Conservation (phyloP, 805 yeast species). For the Saccharomycopsis sp. region DNA sequence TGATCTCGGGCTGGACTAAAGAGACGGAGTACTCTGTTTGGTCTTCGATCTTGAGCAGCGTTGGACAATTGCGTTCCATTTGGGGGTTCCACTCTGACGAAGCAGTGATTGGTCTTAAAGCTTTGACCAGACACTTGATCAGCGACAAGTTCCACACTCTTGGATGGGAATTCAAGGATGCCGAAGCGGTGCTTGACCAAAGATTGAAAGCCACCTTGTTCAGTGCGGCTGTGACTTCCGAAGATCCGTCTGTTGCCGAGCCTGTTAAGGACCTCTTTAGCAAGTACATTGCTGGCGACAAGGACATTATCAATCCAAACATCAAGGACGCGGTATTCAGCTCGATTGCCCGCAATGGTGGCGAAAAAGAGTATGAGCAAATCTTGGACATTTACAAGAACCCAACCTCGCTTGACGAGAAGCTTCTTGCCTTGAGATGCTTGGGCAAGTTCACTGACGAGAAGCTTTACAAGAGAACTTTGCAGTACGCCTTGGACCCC, state of each 20-base stretch:
- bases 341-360: constrained; percentile 60
- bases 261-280: constrained; percentile 40
- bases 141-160: constrained; percentile 42
- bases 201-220: constrained; percentile 60
- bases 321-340: constrained; percentile 56
- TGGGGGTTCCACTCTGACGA: constrained; percentile 45
- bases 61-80: constrained; percentile 41
- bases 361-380: constrained; percentile 51
- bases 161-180: constrained; percentile 55
- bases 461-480: constrained; percentile 45
- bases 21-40: constrained; percentile 61
- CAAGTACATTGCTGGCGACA: constrained; percentile 51
- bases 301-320: constrained; percentile 64
- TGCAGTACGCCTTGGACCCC: constrained; percentile 48
- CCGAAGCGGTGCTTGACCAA: constrained; percentile 52
- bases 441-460: constrained; percentile 55
- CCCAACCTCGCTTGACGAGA: constrained; percentile 58
- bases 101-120: constrained; percentile 33
- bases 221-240: constrained; percentile 47
- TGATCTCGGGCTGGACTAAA: constrained; percentile 50
- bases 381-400: constrained; percentile 50
- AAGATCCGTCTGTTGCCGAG: constrained; percentile 33
- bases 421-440: constrained; percentile 56
- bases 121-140: constrained; percentile 47
- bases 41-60: constrained; percentile 46